Evolutionary conservation across 2,329 filamentous ascomycete genomes (phyloP).

Genomic region (Mycosphaerelloides madeirae): DNA sequence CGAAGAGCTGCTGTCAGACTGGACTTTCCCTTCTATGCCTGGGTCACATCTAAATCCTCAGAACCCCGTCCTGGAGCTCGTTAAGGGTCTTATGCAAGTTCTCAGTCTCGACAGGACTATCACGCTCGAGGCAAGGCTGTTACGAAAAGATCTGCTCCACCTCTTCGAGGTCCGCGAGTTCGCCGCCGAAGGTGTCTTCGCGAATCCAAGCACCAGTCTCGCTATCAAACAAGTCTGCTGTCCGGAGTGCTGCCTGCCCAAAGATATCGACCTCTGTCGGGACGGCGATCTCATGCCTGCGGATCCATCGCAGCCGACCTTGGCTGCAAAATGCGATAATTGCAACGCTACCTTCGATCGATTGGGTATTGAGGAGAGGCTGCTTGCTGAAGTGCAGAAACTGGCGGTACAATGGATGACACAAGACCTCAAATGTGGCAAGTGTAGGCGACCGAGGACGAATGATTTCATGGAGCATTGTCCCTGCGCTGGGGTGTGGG

Average conservation of each 20-base stretch:
- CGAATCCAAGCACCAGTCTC: slow-evolving; percentile 75
- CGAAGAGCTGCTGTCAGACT: slow-evolving; percentile 80
- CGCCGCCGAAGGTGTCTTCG: slow-evolving; percentile 77
- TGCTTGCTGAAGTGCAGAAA: slow-evolving; percentile 72
- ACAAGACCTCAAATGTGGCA: slow-evolving; percentile 84
- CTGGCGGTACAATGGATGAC: slow-evolving; percentile 75
- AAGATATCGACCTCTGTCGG: slow-evolving; percentile 87
- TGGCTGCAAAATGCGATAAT: slow-evolving; percentile 50
- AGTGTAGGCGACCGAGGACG: slow-evolving; percentile 60
- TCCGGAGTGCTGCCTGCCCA: slow-evolving; percentile 80
- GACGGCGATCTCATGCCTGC: slow-evolving; percentile 63
- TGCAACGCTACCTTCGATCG: slow-evolving; percentile 73
- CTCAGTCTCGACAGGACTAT: slow-evolving; percentile 87
- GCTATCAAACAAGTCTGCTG: slow-evolving; percentile 74
- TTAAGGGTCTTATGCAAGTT: slow-evolving; percentile 90
- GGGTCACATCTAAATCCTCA: slow-evolving; percentile 60
- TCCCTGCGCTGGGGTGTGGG: slow-evolving; percentile 84
- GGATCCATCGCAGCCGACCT: slow-evolving; percentile 7
- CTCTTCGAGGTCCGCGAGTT: slow-evolving; percentile 96
- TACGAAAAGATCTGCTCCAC: slow-evolving; percentile 82
- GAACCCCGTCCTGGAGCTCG: slow-evolving; percentile 82
- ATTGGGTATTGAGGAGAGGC: slow-evolving; percentile 75
- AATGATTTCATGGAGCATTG: slow-evolving; percentile 98
- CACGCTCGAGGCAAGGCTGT: slow-evolving; percentile 75
- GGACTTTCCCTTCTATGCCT: slow-evolving; percentile 75